Conservation (phyloP, 768 basidiomycete species). For the Kwoniella mangroviensis region DNA sequence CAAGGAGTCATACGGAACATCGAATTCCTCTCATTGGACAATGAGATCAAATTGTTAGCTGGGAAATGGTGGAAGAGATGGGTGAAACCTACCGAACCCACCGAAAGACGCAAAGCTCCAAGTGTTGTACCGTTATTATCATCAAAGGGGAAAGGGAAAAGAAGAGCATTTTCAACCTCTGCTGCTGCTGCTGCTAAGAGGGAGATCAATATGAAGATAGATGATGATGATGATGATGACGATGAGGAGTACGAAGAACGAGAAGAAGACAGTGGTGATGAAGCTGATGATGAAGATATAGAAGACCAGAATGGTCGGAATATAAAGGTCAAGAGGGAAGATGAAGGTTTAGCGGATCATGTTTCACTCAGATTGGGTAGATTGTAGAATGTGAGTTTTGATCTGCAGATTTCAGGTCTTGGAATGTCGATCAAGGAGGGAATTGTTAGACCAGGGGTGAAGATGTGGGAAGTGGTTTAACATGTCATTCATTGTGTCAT, state of each 20-base stretch:
- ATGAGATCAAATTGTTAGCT: conserved; percentile 76
- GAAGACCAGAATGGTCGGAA: conserved; percentile 19
- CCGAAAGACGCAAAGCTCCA: not conserved
- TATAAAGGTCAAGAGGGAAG: not conserved
- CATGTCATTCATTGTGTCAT: not conserved
- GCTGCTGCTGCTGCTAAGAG: not conserved
- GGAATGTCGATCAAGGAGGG: too few relatives aligned
- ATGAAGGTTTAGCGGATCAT: conserved; percentile 21
- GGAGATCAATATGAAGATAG: conserved; percentile 5
- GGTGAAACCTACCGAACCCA: conserved; percentile 52
- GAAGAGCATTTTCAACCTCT: conserved; percentile 9
- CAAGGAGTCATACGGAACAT: conserved; percentile 86
- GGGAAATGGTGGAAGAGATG: conserved; percentile 75
- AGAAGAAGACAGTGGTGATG: not conserved
- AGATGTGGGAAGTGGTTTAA: not conserved
- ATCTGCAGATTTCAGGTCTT: too few relatives aligned
- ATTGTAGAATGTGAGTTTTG: too few relatives aligned
- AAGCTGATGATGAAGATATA: conserved; percentile 6
- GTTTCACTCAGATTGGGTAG: conserved; percentile 12
- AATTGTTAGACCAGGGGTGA: too few relatives aligned
- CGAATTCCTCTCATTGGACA: conserved; percentile 78
- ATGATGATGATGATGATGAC: conserved; percentile 13
- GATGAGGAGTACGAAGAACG: conserved; percentile 1
- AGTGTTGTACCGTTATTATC: not conserved
- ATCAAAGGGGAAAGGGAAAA: conserved; percentile 5